Conservation (phyloP, 2,329 filamentous ascomycete genomes). For the Rhynchosporium graminicola region DNA sequence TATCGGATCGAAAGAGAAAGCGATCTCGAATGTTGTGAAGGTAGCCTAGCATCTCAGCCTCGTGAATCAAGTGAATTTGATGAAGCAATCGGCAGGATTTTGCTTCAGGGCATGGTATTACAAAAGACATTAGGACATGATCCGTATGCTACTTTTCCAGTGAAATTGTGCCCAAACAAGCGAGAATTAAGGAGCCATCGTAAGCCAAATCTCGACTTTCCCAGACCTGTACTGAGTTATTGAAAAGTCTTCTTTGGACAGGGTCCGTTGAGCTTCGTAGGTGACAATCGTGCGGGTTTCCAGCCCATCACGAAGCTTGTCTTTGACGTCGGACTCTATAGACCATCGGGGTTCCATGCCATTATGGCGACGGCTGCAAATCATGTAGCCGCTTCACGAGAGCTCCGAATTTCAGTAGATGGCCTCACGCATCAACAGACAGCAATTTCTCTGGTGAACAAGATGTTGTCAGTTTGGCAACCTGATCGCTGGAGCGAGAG, state of each 20-base stretch:
- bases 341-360: slow-evolving; percentile 19
- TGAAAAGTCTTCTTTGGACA: slow-evolving; percentile 20
- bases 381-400: slow-evolving; percentile 18
- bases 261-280: slow-evolving; percentile 14
- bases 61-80: not conserved
- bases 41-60: not conserved
- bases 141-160: slow-evolving; percentile 19
- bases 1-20: not conserved
- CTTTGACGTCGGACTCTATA: slow-evolving; percentile 17
- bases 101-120: slow-evolving; percentile 2
- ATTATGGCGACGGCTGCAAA: slow-evolving; percentile 16
- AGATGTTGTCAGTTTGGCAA: slow-evolving; percentile 10
- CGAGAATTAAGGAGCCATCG: slow-evolving; percentile 20
- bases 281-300: slow-evolving; percentile 17
- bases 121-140: slow-evolving; percentile 9
- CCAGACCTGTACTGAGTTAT: not conserved
- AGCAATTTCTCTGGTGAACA: slow-evolving; percentile 21
- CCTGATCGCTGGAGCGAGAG: slow-evolving; percentile 11
- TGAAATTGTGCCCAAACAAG: slow-evolving; percentile 9
- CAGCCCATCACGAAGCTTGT: slow-evolving; percentile 21
- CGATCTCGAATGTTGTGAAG: not conserved
- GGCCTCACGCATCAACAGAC: slow-evolving; percentile 15
- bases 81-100: not conserved
- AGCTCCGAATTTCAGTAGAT: slow-evolving; percentile 14
- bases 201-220: slow-evolving; percentile 8